Conservation (phyloP, 345 rosid genomes). For the Isatis tinctoria region DNA sequence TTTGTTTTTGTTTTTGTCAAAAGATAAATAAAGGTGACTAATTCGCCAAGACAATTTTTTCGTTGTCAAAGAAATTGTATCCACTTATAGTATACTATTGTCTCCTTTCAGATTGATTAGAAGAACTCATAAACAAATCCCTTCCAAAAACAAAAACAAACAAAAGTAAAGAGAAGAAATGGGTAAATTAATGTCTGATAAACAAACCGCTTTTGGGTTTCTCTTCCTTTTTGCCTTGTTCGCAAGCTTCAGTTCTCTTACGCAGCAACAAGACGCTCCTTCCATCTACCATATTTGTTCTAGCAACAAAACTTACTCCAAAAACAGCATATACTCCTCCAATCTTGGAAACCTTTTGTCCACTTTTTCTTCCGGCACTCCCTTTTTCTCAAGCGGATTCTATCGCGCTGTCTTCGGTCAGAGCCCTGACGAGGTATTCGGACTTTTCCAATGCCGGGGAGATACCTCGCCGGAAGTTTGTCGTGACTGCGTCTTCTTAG, state of each 20-base stretch:
- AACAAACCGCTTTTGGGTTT: background rate
- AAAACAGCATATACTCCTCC: conserved; percentile 27
- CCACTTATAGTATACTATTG: no score
- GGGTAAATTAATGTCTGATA: background rate
- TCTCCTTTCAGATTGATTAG: no score
- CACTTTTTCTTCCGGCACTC: background rate
- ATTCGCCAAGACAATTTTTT: no score
- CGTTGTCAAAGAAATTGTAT: no score
- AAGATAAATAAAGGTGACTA: no score
- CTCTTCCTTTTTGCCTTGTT: background rate
- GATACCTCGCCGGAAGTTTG: conserved; percentile 19
- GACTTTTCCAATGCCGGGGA: conserved; percentile 38
- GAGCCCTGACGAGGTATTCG: conserved; percentile 12
- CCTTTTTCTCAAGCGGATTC: conserved; percentile 20
- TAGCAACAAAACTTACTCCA: conserved; percentile 19
- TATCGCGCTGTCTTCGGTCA: conserved; percentile 29
- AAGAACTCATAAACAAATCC: no score
- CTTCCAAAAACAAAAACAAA: background rate
- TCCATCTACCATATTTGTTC: background rate
- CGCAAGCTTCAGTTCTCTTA: conserved; percentile 5
- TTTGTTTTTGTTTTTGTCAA: no score
- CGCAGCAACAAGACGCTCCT: background rate
- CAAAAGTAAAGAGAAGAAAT: background rate
- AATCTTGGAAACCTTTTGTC: background rate
- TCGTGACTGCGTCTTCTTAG: conserved; percentile 19